Conservation (phyloP, 2,329 filamentous ascomycete species). For the Phaeophleospora eucalypticola region DNA sequence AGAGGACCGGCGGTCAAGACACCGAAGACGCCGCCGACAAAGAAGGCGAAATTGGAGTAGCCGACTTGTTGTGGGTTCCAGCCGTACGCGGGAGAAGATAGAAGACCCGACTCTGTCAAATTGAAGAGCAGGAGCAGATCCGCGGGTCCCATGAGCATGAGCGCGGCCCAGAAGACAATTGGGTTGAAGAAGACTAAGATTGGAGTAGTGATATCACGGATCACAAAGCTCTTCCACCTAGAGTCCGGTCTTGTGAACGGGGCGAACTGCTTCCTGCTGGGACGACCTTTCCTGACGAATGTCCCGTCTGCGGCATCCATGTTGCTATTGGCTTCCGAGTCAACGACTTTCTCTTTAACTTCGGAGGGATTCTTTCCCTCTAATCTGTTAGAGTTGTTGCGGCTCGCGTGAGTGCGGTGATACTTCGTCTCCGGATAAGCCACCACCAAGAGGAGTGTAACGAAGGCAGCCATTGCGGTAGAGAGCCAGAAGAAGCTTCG, state of each 20-base stretch:
- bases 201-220: conserved; percentile 40
- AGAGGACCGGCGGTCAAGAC: conserved; percentile 51
- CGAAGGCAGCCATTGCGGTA: conserved; percentile 37
- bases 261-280: conserved; percentile 37
- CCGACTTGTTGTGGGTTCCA: conserved; percentile 45
- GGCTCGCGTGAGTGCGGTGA: conserved; percentile 26
- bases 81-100: conserved; percentile 40
- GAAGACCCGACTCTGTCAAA: conserved; percentile 48
- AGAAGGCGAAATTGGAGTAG: conserved; percentile 48
- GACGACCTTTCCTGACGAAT: conserved; percentile 34
- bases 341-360: conserved; percentile 28
- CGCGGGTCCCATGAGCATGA: conserved; percentile 33
- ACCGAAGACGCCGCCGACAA: conserved; percentile 42
- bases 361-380: conserved; percentile 17
- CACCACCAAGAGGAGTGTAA: conserved; percentile 38
- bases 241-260: conserved; percentile 37
- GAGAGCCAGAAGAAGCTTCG: conserved; percentile 47
- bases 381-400: conserved; percentile 1
- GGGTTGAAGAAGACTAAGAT: conserved; percentile 44
- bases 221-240: conserved; percentile 39
- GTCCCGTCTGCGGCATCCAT: conserved; percentile 16
- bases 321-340: conserved; percentile 26
- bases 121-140: conserved; percentile 48
- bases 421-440: conserved; percentile 44
- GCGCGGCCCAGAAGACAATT: conserved; percentile 39